These are phyloP conservation scores for Paramecium sexaurelia DNA, from an alignment of 73 alveolate genomes.

Conservation along the genomic window DNA sequence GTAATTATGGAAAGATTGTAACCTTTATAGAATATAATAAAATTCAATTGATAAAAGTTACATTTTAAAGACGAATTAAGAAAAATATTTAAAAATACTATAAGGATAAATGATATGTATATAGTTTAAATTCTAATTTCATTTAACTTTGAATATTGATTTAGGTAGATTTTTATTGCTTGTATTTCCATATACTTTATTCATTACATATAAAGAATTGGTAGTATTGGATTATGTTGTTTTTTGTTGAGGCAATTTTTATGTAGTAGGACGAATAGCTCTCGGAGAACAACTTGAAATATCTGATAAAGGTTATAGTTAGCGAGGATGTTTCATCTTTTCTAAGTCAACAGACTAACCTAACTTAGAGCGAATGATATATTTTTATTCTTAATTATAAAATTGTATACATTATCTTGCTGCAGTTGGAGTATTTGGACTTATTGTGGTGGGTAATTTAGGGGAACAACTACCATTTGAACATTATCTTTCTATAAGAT, in stretches of 20 bases:
- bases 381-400: not conserved
- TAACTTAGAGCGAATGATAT: not conserved
- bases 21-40: too few relatives aligned
- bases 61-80: not conserved
- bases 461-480: not conserved
- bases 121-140: not conserved
- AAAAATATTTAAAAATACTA: not conserved
- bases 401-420: not conserved
- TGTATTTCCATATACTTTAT: not conserved
- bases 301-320: not conserved
- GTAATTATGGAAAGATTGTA: too few relatives aligned
- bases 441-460: not conserved
- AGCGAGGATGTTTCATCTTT: not conserved
- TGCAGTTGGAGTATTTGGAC: not conserved
- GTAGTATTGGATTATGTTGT: not conserved
- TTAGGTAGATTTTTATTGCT: not conserved
- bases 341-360: not conserved
- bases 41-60: too few relatives aligned
- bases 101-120: not conserved
- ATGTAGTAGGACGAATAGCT: not conserved
- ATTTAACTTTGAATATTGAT: not conserved
- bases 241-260: not conserved
- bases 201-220: not conserved
- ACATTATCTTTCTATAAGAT: not conserved
- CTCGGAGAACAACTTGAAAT: not conserved